These are phyloP conservation scores for Trichoderma endophyticum DNA, from an alignment of 2,329 filamentous ascomycete species.

Conservation along the genomic window DNA sequence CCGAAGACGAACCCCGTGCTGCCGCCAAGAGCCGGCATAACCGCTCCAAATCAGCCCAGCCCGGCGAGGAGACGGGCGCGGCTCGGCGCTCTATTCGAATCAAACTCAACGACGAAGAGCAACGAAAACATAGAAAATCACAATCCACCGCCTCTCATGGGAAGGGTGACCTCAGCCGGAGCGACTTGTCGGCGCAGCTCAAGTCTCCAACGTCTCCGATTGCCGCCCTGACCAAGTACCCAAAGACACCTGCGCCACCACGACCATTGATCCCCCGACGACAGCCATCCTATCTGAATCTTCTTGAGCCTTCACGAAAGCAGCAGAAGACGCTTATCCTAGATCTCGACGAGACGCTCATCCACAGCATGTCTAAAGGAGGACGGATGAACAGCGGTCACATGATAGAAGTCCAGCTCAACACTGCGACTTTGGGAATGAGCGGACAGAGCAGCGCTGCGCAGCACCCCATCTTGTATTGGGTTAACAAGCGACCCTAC, in stretches of 20 bases:
- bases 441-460: slow-evolving; percentile 64
- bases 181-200: slow-evolving; percentile 70
- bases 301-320: slow-evolving; percentile 49
- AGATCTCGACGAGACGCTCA: slow-evolving; percentile 94
- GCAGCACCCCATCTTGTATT: slow-evolving; percentile 96
- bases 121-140: slow-evolving; percentile 66
- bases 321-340: slow-evolving; percentile 91
- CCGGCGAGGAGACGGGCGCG: slow-evolving; percentile 61
- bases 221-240: slow-evolving; percentile 79
- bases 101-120: slow-evolving; percentile 80
- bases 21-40: slow-evolving; percentile 46
- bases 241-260: slow-evolving; percentile 82
- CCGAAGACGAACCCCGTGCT: slow-evolving; percentile 53
- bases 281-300: slow-evolving; percentile 79
- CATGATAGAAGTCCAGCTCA: slow-evolving; percentile 96
- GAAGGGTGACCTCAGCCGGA: slow-evolving; percentile 38
- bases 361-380: slow-evolving; percentile 96
- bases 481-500: slow-evolving; percentile 95
- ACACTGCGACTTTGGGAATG: slow-evolving; percentile 65
- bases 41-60: slow-evolving; percentile 60
- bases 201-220: slow-evolving; percentile 91
- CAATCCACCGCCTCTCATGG: slow-evolving; percentile 47
- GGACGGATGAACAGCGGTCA: slow-evolving; percentile 94
- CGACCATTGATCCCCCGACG: slow-evolving; percentile 84
- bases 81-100: slow-evolving; percentile 82